A percentile compares a stretch with the other conserved stretches of the same genome.
Evolutionary conservation across 768 basidiomycete genomes (phyloP).

Genomic region (Panus rudis): DNA sequence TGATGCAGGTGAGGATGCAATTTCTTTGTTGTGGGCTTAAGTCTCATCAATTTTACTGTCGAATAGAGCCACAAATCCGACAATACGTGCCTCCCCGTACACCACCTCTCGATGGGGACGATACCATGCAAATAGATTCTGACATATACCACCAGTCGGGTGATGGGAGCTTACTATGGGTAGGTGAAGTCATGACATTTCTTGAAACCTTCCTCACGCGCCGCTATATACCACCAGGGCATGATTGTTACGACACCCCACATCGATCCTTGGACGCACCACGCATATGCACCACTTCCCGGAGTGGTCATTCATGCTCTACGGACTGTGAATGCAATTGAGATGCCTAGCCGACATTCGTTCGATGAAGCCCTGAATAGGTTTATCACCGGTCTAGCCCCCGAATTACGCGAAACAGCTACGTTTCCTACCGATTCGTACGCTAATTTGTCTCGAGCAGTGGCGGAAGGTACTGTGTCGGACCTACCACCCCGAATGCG

Average conservation of each 20-base stretch:
- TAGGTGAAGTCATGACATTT: constrained; percentile 11
- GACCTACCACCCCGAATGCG: constrained; percentile 33
- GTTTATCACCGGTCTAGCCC: constrained; percentile 45
- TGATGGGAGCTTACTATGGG: constrained; percentile 38
- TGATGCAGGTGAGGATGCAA: constrained; percentile 10
- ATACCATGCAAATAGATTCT: constrained; percentile 14
- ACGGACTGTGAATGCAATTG: constrained; percentile 41
- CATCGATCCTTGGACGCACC: constrained; percentile 54
- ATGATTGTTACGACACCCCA: constrained; percentile 32
- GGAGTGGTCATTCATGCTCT: constrained; percentile 49
- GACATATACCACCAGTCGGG: constrained; percentile 14
- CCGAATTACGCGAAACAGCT: constrained; percentile 54
- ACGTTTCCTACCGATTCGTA: constrained; percentile 50
- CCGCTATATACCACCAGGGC: constrained; percentile 22
- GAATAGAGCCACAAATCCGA: constrained; percentile 19
- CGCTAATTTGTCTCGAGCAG: constrained; percentile 39
- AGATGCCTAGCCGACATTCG: constrained; percentile 50
- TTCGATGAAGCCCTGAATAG: constrained; percentile 44
- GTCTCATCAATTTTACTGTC: constrained; percentile 16
- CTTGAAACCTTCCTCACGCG: constrained; percentile 3
- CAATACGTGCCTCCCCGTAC: constrained; percentile 21
- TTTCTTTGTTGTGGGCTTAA: constrained; percentile 15
- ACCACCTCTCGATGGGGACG: constrained; percentile 16
- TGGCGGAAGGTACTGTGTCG: constrained; percentile 30
- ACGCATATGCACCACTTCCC: constrained; percentile 55